phyloP scores from a whole-genome alignment of 345 rosid genomes.

The Citropsis articulata region DNA sequence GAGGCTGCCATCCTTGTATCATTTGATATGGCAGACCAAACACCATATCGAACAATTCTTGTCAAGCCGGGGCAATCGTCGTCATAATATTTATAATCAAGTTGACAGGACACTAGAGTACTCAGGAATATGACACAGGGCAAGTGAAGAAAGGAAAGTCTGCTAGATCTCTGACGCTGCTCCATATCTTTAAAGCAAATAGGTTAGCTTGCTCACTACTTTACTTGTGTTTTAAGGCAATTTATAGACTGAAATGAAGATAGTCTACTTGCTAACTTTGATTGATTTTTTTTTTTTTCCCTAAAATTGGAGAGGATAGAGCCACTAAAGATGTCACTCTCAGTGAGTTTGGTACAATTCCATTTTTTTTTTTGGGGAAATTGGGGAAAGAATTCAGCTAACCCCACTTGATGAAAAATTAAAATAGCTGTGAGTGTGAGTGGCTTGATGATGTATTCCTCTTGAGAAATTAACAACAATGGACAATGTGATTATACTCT shows the following conservation, averaged over 20 bases:
- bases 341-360: conserved; percentile 45
- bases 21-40: conserved; percentile 51
- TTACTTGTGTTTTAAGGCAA: conserved; percentile 8
- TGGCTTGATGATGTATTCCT: conserved; percentile 30
- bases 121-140: conserved; percentile 30
- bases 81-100: conserved; percentile 51
- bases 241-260: conserved; percentile 30
- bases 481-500: conserved; percentile 15
- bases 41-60: conserved; percentile 40
- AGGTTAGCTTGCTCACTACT: background rate
- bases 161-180: conserved; percentile 13
- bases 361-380: conserved; percentile 18
- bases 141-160: conserved; percentile 19
- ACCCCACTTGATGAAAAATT: conserved; percentile 20
- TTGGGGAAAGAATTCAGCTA: conserved; percentile 18
- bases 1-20: conserved; percentile 74
- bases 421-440: conserved; percentile 23
- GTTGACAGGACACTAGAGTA: conserved; percentile 43
- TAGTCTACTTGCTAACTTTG: background rate
- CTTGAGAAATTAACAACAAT: conserved; percentile 10
- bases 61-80: conserved; percentile 43
- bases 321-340: conserved; percentile 33
- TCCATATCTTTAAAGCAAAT: conserved; percentile 27
- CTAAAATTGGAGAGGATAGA: conserved; percentile 24
- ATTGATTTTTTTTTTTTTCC: background rate